Percentiles rank a stretch among this genome's conserved stretches.
Conservation (phyloP, 192 early-diverging fungal species). For the Umbelopsis isabellina region DNA sequence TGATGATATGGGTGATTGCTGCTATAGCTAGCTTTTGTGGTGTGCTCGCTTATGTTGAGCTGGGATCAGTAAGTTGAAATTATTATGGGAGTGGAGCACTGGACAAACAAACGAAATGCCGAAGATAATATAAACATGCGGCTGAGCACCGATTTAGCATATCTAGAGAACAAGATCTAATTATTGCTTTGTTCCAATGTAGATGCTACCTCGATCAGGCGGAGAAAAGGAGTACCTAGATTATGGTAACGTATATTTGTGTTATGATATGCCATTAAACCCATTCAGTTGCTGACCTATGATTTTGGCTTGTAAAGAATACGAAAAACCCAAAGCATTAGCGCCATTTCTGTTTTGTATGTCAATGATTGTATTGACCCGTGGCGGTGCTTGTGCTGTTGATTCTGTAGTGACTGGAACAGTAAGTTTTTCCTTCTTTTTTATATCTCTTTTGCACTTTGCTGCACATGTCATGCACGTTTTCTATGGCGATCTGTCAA, state of each 20-base stretch:
- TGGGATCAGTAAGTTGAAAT: slow-evolving; percentile 31
- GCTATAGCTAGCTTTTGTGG: slow-evolving; percentile 12
- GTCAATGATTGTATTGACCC: slow-evolving; percentile 54
- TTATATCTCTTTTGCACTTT: neutral
- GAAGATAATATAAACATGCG: neutral
- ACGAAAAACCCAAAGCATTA: slow-evolving; percentile 49
- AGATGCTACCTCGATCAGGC: slow-evolving; percentile 39
- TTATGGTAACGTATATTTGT: slow-evolving; percentile 10
- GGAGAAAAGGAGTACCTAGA: slow-evolving; percentile 43
- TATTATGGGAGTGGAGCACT: neutral
- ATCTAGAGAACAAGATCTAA: neutral
- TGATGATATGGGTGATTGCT: slow-evolving; percentile 45
- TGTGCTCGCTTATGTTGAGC: slow-evolving; percentile 38
- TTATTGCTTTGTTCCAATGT: neutral
- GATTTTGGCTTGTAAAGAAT: slow-evolving; percentile 12
- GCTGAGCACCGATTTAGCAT: no score
- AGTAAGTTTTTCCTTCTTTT: neutral
- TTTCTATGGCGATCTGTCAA: neutral
- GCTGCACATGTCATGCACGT: neutral
- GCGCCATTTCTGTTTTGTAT: slow-evolving; percentile 58
- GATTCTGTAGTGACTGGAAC: slow-evolving; percentile 55
- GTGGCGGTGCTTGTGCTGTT: slow-evolving; percentile 55
- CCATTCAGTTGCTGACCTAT: neutral
- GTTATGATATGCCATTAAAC: neutral
- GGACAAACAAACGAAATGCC: neutral